Evolutionary conservation across 345 rosid genomes (phyloP), one percentile per base, ranked within the genome.

Genomic region (Gossypium arboreum): DNA sequence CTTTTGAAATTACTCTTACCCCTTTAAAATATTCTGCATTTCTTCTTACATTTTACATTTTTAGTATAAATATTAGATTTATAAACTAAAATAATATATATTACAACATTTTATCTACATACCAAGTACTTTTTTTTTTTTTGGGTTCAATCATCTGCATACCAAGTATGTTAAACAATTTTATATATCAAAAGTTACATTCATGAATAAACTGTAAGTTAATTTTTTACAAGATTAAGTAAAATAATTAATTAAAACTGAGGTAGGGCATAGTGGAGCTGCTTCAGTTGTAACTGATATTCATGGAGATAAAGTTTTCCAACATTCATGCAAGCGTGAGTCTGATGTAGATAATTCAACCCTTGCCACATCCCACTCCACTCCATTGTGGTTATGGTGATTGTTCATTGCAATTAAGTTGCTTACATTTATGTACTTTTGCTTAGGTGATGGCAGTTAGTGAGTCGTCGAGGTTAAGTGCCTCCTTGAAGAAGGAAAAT

Each of bases 391-490:
- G 24, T 57, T 57, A 57, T 57, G 62, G 11, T 41, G 34, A 44
- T 54, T 52, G n/a, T 52, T 69, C 17, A 29, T 43, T 58, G 44
- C 70, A 62, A 73, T 58, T 69, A 71, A 41, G 58, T 70, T 12
- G 2, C 24, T 75, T 60, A 55, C 7, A 47, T 64, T 68, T 59
- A 18, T 39, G 73, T 65, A 13, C 7, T 72, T 75, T 68, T 63
- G 20, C 63, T n/a, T 54, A 93, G 99, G 93, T 95, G 78, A 95
- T 95, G 99, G 97, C 99, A 17, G 82, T 95, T 27, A 95, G 83
- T 7, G 98, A 95, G 80, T 93, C 99, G 17, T 93, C 98, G 24
- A 84, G 99, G 79, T 81, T 95, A 81, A 84, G 68, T 73, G 91
- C 93, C 62, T 90, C 99, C 2, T 80, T 95, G 84, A 87, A 80